A percentile compares a stretch with the other conserved stretches of the same genome.
Evolutionary conservation across 2,329 filamentous ascomycete species (phyloP).

Genomic region (Neofusicoccum umdonicola): DNA sequence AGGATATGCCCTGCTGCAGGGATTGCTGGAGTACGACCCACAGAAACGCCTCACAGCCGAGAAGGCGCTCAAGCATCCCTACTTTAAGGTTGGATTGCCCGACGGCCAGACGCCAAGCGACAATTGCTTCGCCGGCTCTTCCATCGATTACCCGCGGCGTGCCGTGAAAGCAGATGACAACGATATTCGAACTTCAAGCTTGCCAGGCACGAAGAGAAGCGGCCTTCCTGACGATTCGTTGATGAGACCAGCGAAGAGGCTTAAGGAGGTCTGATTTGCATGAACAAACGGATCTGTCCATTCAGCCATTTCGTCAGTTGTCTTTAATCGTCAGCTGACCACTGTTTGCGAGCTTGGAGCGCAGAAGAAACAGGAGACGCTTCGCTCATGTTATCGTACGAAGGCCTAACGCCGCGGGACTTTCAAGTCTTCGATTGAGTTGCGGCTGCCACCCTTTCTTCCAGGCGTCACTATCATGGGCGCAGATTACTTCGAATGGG

Average conservation of each 20-base stretch:
- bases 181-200: slow-evolving; percentile 84
- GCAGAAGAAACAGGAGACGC: neutral
- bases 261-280: slow-evolving; percentile 45
- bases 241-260: slow-evolving; percentile 55
- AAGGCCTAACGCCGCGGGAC: too few relatives aligned
- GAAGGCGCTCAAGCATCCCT: slow-evolving; percentile 83
- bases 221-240: slow-evolving; percentile 79
- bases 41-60: slow-evolving; percentile 82
- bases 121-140: slow-evolving; percentile 89
- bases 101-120: slow-evolving; percentile 64
- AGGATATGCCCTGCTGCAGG: slow-evolving; percentile 77
- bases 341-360: neutral
- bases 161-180: slow-evolving; percentile 93
- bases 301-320: neutral
- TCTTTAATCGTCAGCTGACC: neutral
- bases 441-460: too few relatives aligned
- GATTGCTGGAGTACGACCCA: slow-evolving; percentile 89
- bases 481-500: too few relatives aligned
- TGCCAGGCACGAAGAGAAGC: slow-evolving; percentile 88
- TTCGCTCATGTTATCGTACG: neutral
- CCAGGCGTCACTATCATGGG: too few relatives aligned
- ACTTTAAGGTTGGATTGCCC: slow-evolving; percentile 61
- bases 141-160: slow-evolving; percentile 83
- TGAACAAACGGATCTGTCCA: neutral
- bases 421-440: too few relatives aligned